Conservation (phyloP, 2,329 filamentous ascomycete species). For the Podosphaera aphanis region DNA sequence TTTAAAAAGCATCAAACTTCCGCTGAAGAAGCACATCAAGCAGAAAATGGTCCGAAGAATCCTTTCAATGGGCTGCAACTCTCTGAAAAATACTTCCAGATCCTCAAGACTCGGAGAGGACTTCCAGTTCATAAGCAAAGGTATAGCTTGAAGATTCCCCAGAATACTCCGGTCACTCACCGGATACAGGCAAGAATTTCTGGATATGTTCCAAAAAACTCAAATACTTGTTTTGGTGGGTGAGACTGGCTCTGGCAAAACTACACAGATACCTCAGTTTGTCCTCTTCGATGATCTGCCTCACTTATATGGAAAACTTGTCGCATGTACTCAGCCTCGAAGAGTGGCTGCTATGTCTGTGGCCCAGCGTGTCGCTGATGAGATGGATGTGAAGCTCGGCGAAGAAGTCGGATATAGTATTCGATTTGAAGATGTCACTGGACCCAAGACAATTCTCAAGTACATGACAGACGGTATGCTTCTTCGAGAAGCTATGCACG, state of each 20-base stretch:
- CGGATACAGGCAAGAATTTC: slow-evolving; percentile 56
- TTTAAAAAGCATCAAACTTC: slow-evolving; percentile 67
- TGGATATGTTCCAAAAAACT: slow-evolving; percentile 73
- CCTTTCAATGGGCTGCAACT: slow-evolving; percentile 63
- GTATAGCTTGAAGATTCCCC: slow-evolving; percentile 20
- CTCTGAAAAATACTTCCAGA: slow-evolving; percentile 70
- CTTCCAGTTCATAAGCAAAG: slow-evolving; percentile 84
- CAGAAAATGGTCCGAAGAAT: slow-evolving; percentile 63
- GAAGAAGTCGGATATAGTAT: slow-evolving; percentile 97
- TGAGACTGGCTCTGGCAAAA: slow-evolving; percentile 98
- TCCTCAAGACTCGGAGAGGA: slow-evolving; percentile 60
- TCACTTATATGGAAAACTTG: slow-evolving; percentile 63
- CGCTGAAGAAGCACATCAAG: slow-evolving; percentile 43
- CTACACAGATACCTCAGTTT: slow-evolving; percentile 95
- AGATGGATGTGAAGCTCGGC: slow-evolving; percentile 81
- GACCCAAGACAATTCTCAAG: slow-evolving; percentile 75
- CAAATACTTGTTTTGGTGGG: slow-evolving; percentile 97
- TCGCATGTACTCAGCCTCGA: slow-evolving; percentile 91
- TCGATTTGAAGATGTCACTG: slow-evolving; percentile 89
- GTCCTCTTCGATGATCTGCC: slow-evolving; percentile 93
- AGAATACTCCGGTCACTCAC: neutral
- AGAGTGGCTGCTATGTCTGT: slow-evolving; percentile 98
- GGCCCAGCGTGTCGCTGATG: slow-evolving; percentile 87
- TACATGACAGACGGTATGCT: slow-evolving; percentile 99
- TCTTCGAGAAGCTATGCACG: slow-evolving; percentile 85